Conservation (phyloP, 202 grass and related monocot genomes). For the Bolboschoenoplectus hybrid region DNA sequence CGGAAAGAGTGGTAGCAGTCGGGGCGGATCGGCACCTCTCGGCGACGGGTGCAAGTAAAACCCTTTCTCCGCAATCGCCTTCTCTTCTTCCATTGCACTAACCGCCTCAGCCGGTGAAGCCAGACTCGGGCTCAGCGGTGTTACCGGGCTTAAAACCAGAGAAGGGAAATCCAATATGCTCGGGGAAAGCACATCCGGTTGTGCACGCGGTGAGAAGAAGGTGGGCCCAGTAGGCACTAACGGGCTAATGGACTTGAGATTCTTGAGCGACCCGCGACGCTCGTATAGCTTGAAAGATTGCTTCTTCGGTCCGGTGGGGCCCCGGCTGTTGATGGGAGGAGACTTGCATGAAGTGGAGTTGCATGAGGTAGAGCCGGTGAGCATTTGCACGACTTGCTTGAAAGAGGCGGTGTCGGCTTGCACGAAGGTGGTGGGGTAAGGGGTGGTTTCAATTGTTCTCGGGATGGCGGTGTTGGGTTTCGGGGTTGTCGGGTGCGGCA, state of each 20-base stretch:
- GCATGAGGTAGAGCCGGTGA: conserved; percentile 64
- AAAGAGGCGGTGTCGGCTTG: conserved; percentile 86
- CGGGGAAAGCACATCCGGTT: conserved; percentile 77
- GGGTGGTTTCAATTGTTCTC: conserved; percentile 73
- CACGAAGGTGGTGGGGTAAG: conserved; percentile 91
- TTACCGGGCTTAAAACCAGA: conserved; percentile 79
- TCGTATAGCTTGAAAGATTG: conserved; percentile 94
- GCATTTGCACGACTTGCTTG: conserved; percentile 98
- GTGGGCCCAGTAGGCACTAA: conserved; percentile 56
- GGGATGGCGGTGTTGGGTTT: conserved; percentile 50
- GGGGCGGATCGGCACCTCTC: conserved; percentile 53
- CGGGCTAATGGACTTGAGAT: conserved; percentile 88
- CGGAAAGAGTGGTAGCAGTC: conserved; percentile 83
- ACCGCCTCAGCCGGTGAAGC: conserved; percentile 48
- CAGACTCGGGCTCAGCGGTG: conserved; percentile 71
- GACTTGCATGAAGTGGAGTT: conserved; percentile 42
- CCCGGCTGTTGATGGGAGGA: not conserved
- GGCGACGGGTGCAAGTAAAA: conserved; percentile 89
- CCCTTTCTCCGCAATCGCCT: conserved; percentile 68
- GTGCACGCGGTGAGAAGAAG: conserved; percentile 56
- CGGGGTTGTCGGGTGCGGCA: conserved; percentile 45
- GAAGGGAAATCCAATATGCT: conserved; percentile 89
- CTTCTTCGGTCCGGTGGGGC: conserved; percentile 62
- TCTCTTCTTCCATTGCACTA: conserved; percentile 62
- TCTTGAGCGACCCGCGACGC: conserved; percentile 76